Conservation (phyloP, 1,284 basidiomycete species). For the Trametes hirsuta region DNA sequence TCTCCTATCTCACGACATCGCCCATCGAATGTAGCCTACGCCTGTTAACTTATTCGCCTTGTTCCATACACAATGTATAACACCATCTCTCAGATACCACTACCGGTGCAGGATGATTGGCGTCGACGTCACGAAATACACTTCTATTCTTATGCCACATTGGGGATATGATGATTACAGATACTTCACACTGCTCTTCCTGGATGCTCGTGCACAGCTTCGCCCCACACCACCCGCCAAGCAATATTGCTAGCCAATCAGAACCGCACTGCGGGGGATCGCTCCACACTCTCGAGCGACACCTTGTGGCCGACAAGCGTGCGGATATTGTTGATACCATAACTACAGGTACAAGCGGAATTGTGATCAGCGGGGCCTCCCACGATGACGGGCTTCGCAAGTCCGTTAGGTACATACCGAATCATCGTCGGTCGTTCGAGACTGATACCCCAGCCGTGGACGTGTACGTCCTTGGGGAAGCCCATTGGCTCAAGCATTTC, state of each 20-base stretch:
- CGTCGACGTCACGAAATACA: conserved; percentile 8
- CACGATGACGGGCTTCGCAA: not conserved
- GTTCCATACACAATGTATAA: not conserved
- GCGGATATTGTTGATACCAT: conserved; percentile 94
- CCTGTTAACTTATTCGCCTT: not conserved
- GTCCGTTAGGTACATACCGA: conserved; percentile 57
- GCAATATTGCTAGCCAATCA: conserved; percentile 35
- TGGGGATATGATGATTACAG: conserved; percentile 12
- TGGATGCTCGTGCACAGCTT: not conserved
- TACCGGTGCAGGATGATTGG: not conserved
- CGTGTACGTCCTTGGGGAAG: conserved; percentile 94
- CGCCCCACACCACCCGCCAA: too few species aligned
- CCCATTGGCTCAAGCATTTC: conserved; percentile 99
- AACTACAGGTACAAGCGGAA: conserved; percentile 44
- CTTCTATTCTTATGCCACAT: conserved; percentile 9
- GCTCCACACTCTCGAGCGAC: conserved; percentile 87
- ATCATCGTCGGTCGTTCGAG: conserved; percentile 99
- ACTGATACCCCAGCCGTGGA: conserved; percentile 96
- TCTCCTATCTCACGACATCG: not conserved
- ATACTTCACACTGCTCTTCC: conserved; percentile 10
- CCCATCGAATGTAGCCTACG: not conserved
- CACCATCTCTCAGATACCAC: conserved; percentile 1
- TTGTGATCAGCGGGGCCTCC: not conserved
- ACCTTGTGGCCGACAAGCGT: conserved; percentile 98
- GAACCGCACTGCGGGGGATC: conserved; percentile 89